These are phyloP conservation scores for Ascomycota sp. DNA, from an alignment of 2,329 filamentous ascomycete species.

Conservation along the genomic window DNA sequence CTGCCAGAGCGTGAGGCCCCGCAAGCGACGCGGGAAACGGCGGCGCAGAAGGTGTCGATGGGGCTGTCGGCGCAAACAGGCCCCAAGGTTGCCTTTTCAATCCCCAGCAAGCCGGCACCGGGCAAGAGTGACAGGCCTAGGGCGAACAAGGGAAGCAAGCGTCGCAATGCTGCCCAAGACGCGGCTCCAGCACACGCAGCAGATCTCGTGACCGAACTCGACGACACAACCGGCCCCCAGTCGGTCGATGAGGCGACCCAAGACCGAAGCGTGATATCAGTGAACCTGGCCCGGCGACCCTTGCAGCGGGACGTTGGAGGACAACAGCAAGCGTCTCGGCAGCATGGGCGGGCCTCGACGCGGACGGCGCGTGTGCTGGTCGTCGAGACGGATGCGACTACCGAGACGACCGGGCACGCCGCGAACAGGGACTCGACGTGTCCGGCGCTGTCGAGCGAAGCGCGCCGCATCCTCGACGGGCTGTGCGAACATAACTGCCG, in stretches of 20 bases:
- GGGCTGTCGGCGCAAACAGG: constrained; percentile 6
- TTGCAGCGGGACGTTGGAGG: constrained; percentile 4
- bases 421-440: constrained; percentile 12
- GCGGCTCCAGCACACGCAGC: neutral
- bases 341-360: constrained; percentile 2
- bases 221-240: constrained; percentile 15
- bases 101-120: constrained; percentile 15
- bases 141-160: constrained; percentile 21
- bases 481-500: constrained; percentile 31
- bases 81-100: constrained; percentile 20
- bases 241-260: constrained; percentile 13
- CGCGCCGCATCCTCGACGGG: constrained; percentile 28
- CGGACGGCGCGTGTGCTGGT: constrained; percentile 5
- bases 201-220: constrained; percentile 10
- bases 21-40: constrained; percentile 9
- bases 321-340: constrained; percentile 8
- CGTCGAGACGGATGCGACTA: constrained; percentile 6
- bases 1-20: constrained; percentile 9
- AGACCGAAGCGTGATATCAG: constrained; percentile 11
- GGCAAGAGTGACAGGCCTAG: constrained; percentile 10
- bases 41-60: constrained; percentile 5
- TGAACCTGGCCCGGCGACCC: constrained; percentile 7
- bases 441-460: constrained; percentile 27
- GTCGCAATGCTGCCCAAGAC: constrained; percentile 6
- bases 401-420: constrained; percentile 6